Percentiles rank a stretch among this genome's conserved stretches.
Evolutionary conservation across 176 grass and related monocot species (phyloP).

Genomic region (Cenchrus purpureus): DNA sequence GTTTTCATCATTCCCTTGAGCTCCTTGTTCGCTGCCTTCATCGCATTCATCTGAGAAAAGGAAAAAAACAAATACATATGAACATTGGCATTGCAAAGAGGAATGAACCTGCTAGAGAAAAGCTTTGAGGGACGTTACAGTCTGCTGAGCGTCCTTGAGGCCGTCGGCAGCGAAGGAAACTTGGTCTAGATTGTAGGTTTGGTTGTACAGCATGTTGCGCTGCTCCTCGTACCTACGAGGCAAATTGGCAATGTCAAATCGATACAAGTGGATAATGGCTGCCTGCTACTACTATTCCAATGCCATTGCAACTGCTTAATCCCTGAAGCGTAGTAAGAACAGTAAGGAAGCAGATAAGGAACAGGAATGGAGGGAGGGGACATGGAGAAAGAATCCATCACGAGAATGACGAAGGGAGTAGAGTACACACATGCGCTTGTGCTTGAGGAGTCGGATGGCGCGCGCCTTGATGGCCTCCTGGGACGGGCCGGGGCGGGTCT

Average conservation of each 20-base stretch:
- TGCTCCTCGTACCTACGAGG: constrained; percentile 81
- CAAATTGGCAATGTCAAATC: not conserved
- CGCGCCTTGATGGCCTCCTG: constrained; percentile 95
- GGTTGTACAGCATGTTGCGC: constrained; percentile 94
- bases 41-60: constrained; percentile 68
- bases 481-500: constrained; percentile 81
- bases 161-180: constrained; percentile 86
- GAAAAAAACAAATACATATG: not conserved
- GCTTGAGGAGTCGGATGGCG: constrained; percentile 89
- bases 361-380: not conserved
- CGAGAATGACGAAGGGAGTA: not conserved
- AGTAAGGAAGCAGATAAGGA: not conserved
- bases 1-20: constrained; percentile 99
- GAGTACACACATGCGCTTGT: constrained; percentile 62
- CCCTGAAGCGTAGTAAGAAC: not conserved
- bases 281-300: not conserved
- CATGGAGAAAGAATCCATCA: too few species aligned
- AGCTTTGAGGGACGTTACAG: constrained; percentile 47
- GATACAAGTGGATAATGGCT: not conserved
- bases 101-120: not conserved
- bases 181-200: constrained; percentile 97
- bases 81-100: too few species aligned
- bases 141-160: constrained; percentile 94
- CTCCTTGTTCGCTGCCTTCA: constrained; percentile 95
- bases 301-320: not conserved